These are phyloP conservation scores for Rhodotorula sp. DNA, from an alignment of 1,284 basidiomycete genomes.

Conservation along the genomic window DNA sequence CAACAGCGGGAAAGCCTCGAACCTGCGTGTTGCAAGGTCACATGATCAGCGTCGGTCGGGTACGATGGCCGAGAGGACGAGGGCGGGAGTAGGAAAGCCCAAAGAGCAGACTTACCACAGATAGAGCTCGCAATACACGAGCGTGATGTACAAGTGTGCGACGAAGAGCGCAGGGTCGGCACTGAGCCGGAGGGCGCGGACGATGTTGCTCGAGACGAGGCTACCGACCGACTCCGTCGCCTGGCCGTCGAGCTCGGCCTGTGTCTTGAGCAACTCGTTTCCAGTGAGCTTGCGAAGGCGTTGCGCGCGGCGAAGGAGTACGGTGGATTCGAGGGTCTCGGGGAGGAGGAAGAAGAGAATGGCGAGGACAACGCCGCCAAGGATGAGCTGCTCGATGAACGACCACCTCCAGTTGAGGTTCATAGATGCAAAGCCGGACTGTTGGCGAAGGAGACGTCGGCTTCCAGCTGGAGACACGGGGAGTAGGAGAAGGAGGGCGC, in stretches of 20 bases:
- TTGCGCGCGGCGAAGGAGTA: slow-evolving; percentile 51
- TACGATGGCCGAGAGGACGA: slow-evolving; percentile 34
- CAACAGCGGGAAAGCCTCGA: slow-evolving; percentile 45
- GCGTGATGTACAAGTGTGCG: slow-evolving; percentile 45
- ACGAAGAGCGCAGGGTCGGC: slow-evolving; percentile 38
- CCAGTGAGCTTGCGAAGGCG: slow-evolving; percentile 52
- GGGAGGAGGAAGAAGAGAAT: slow-evolving; percentile 47
- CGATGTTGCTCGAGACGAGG: slow-evolving; percentile 37
- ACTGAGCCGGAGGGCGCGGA: slow-evolving; percentile 31
- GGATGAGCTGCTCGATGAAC: slow-evolving; percentile 44
- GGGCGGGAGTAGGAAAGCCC: no score
- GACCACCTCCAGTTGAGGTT: slow-evolving; percentile 49
- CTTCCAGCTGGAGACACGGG: slow-evolving; percentile 42
- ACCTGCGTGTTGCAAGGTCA: slow-evolving; percentile 13
- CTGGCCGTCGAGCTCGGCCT: slow-evolving; percentile 48
- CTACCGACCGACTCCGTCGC: slow-evolving; percentile 25
- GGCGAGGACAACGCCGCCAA: slow-evolving; percentile 37
- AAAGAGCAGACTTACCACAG: not conserved
- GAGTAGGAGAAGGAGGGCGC: slow-evolving; percentile 22
- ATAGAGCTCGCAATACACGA: slow-evolving; percentile 32
- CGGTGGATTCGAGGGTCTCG: slow-evolving; percentile 51
- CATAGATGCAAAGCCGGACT: slow-evolving; percentile 46
- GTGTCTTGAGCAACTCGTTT: slow-evolving; percentile 49
- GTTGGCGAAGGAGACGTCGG: not conserved
- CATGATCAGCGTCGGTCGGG: not conserved